Evolutionary conservation across 202 grass and related monocot genomes (phyloP).

Genomic region (Sporobolus alterniflorus): DNA sequence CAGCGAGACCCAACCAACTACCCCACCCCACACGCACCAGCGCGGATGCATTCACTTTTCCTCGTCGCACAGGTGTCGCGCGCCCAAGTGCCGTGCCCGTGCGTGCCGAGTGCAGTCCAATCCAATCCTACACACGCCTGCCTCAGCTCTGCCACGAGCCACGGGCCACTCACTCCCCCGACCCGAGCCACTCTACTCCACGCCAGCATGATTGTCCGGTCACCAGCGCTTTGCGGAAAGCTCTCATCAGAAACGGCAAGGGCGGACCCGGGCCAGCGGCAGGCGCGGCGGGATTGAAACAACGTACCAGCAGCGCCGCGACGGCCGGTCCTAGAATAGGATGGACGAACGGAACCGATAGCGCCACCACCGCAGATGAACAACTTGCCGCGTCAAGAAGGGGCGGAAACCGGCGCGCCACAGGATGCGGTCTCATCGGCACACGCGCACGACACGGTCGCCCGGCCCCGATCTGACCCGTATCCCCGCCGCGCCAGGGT

Average conservation of each 20-base stretch:
- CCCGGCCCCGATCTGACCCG: not conserved
- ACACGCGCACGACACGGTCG: not conserved
- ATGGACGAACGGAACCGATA: not conserved
- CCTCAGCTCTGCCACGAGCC: too few species aligned
- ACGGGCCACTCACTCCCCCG: not conserved
- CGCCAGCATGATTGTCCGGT: not conserved
- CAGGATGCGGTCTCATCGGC: constrained; percentile 24
- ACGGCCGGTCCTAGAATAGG: constrained; percentile 37
- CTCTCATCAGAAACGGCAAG: not conserved
- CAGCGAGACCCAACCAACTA: too few species aligned
- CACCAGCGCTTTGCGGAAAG: not conserved
- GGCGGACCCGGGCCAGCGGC: not conserved
- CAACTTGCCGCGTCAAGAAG: not conserved
- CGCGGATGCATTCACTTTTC: constrained; percentile 10
- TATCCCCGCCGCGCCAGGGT: not conserved
- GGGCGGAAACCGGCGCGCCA: not conserved
- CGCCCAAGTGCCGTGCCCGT: too few species aligned
- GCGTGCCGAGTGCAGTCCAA: too few species aligned
- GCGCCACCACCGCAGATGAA: too few species aligned
- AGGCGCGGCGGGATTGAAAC: not conserved
- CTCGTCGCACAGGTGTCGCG: not conserved
- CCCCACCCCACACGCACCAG: not conserved
- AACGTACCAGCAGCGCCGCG: not conserved
- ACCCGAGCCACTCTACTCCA: not conserved
- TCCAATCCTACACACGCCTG: not conserved